These are phyloP conservation scores for Thielaviopsis musarum DNA, from an alignment of 2,329 filamentous ascomycete genomes.

Conservation along the genomic window DNA sequence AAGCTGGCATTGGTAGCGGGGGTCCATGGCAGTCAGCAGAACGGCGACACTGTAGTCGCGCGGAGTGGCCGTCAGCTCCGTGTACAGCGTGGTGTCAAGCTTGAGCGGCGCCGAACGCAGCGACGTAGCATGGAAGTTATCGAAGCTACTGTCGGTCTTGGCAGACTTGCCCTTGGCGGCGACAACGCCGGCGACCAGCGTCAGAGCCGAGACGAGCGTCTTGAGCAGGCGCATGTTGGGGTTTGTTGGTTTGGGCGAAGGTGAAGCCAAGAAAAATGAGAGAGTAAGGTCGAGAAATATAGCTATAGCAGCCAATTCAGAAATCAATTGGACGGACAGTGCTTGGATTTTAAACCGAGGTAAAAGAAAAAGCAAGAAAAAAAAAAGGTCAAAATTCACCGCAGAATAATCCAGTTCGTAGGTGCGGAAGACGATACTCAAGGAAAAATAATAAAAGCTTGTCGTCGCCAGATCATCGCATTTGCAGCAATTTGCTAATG, in stretches of 20 bases:
- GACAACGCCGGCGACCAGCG: slow-evolving; percentile 42
- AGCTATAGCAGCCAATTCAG: not conserved
- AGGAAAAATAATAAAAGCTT: not conserved
- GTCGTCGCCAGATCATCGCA: not conserved
- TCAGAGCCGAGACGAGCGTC: slow-evolving; percentile 43
- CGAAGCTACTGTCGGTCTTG: slow-evolving; percentile 43
- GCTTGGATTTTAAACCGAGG: not conserved
- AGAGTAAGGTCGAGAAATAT: not conserved
- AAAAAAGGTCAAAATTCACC: not conserved
- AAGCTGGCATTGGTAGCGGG: slow-evolving; percentile 67
- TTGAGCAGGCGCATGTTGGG: slow-evolving; percentile 52
- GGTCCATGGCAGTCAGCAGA: slow-evolving; percentile 71
- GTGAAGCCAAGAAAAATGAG: not conserved
- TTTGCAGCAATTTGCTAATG: slow-evolving; percentile 1
- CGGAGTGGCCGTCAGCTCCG: slow-evolving; percentile 55
- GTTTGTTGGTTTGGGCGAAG: not conserved
- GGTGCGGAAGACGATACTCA: not conserved
- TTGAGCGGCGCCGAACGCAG: slow-evolving; percentile 51
- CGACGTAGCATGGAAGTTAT: slow-evolving; percentile 51
- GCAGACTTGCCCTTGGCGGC: slow-evolving; percentile 45
- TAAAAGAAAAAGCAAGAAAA: not conserved
- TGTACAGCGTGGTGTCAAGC: slow-evolving; percentile 61
- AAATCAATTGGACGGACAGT: not conserved
- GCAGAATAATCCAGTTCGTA: not conserved
- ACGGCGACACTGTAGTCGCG: slow-evolving; percentile 73